Evolutionary conservation across 164 flowering plant genomes (phyloP), one percentile per base, ranked within the genome.

Genomic region (Dillenia suffruticosa): DNA sequence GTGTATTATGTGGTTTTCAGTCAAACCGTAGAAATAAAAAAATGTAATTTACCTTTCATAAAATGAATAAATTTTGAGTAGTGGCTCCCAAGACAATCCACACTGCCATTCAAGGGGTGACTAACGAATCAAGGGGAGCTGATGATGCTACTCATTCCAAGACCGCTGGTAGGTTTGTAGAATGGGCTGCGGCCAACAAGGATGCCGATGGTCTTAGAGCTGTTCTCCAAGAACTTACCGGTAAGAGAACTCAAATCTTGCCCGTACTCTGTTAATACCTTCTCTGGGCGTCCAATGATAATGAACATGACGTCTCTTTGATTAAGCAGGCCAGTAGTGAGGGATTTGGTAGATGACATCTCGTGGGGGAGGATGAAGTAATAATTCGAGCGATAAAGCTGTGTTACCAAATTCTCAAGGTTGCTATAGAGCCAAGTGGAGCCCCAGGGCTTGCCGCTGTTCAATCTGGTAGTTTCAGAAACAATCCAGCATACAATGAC

Each of bases 181-280:
- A 74, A 10, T 66, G 85, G 68, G 72, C 86, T 13, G 77, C 82
- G 74, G 76, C 86, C 51, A 79, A 82, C 62, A 90, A 94, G 9
- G 60, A 85, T 59, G 97, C 97, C 16, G 97, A 93, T 74, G 98
- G 98, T n/a, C 94, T 90, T 56, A 85, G 94, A 73, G 98, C 98
- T 72, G 77, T 60, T 74, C 90, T 90, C 54, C 94, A 96, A 66
- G 79, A 81, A 72, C 79, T 83, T 26, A 90, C 96, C 43, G 98
- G 98, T 93, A 82, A 76, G 17, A 61, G 2, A 56, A n/a, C n/a
- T n/a, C n/a, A n/a, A 49, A 51, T 56, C 47, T 63, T 26, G 40
- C 40, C 40, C 0, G 40, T 26, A 15, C 13, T 46, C 24, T 22
- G 9, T 49, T 12, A 12, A 12, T 60, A 22, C 50, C 9, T 60